phyloP scores from a whole-genome alignment of 164 flowering plant genomes.

The Umbilicus rupestris region DNA sequence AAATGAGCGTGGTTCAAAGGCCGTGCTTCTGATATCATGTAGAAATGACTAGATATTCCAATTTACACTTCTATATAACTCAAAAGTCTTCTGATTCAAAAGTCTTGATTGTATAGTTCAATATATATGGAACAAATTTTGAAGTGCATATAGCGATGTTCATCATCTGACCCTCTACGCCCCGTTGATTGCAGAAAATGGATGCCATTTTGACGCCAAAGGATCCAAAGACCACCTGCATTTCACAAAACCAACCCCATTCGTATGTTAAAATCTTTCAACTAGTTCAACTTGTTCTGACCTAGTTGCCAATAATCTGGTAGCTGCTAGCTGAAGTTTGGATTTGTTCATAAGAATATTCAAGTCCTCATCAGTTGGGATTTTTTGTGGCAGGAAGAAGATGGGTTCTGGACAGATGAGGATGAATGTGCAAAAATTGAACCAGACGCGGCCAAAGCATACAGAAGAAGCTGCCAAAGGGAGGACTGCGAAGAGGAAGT shows the following conservation, averaged over 20 bases:
- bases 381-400: neutral
- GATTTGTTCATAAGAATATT: neutral
- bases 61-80: too few relatives aligned
- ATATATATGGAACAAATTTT: too few relatives aligned
- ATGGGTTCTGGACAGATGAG: too few relatives aligned
- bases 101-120: too few relatives aligned
- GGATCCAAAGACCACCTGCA: neutral
- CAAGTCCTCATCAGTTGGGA: neutral
- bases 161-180: neutral
- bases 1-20: too few relatives aligned
- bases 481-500: constrained; percentile 51
- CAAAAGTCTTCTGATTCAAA: too few relatives aligned
- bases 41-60: too few relatives aligned
- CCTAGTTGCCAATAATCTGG: too few relatives aligned
- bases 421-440: constrained; percentile 12
- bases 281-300: neutral
- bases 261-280: neutral
- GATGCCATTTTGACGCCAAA: neutral
- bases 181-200: neutral
- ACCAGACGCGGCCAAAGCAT: constrained; percentile 14
- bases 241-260: neutral
- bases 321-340: neutral
- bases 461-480: constrained; percentile 13
- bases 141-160: too few relatives aligned
- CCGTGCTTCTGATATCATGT: too few relatives aligned